phyloP scores from a whole-genome alignment of 2,329 filamentous ascomycete species.

The Westerdykella ornata region DNA sequence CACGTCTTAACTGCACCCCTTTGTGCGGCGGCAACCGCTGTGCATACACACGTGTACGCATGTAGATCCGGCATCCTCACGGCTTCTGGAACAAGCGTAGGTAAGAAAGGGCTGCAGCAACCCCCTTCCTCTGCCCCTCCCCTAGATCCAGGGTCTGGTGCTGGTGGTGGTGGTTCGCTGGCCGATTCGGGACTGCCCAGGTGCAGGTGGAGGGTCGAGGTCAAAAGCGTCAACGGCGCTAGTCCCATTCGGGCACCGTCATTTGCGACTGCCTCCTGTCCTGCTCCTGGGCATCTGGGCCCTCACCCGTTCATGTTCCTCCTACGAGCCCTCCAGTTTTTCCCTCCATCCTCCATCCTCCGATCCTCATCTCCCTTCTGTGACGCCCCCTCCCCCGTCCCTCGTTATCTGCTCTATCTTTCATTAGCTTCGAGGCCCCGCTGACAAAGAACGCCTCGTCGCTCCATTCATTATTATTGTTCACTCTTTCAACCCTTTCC shows the following conservation, averaged over 20 bases:
- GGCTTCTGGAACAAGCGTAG: no score
- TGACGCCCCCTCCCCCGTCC: slow-evolving; percentile 26
- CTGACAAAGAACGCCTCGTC: slow-evolving; percentile 28
- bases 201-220: no score
- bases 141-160: no score
- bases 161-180: no score
- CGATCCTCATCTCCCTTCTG: slow-evolving; percentile 28
- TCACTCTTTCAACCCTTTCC: slow-evolving; percentile 33
- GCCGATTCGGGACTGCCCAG: no score
- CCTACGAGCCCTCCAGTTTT: slow-evolving; percentile 25
- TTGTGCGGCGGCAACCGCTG: no score
- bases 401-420: slow-evolving; percentile 29
- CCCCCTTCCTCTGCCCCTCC: no score
- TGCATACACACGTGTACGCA: no score
- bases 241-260: slow-evolving; percentile 19
- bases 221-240: slow-evolving; percentile 22
- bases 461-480: slow-evolving; percentile 37
- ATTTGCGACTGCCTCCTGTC: slow-evolving; percentile 35
- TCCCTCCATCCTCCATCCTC: slow-evolving; percentile 18
- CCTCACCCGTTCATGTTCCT: slow-evolving; percentile 13
- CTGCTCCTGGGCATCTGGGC: slow-evolving; percentile 16
- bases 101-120: no score
- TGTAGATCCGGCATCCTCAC: no score
- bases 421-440: slow-evolving; percentile 27
- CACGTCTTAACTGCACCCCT: no score